A percentile compares a stretch with the other conserved stretches of the same genome.
Conservation (phyloP, 345 rosid species). For the Corchorus capsularis region DNA sequence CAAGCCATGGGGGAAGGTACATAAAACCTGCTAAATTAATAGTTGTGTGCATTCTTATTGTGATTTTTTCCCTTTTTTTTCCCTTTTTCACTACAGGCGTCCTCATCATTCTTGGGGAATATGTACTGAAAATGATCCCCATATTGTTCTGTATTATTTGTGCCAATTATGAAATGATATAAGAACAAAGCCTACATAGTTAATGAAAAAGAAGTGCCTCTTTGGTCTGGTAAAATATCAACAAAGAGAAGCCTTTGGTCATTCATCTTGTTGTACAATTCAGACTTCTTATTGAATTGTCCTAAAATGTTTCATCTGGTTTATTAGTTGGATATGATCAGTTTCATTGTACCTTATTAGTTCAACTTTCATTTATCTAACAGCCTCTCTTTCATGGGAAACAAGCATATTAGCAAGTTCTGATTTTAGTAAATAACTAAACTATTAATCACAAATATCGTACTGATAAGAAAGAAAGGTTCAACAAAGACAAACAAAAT, state of each 20-base stretch:
- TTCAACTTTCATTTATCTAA: background rate
- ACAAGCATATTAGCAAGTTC: no score
- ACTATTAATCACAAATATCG: no score
- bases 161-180: background rate
- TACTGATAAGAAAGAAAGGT: no score
- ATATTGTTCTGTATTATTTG: background rate
- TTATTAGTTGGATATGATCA: background rate
- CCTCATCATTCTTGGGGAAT: conserved; percentile 1
- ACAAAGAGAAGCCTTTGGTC: background rate
- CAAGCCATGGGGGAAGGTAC: conserved; percentile 15
- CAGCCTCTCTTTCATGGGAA: no score
- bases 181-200: background rate
- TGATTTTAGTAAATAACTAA: no score
- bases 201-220: background rate
- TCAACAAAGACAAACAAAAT: no score
- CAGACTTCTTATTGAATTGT: background rate
- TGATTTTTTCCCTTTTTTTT: background rate
- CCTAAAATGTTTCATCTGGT: background rate
- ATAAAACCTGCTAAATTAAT: background rate
- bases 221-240: background rate
- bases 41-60: background rate
- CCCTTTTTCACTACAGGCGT: background rate
- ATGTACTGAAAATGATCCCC: background rate
- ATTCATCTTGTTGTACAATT: background rate
- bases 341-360: background rate